A percentile compares a stretch with the other conserved stretches of the same genome.
Conservation (phyloP, 495 filamentous ascomycete species). For the Baudoinia panamericana region DNA sequence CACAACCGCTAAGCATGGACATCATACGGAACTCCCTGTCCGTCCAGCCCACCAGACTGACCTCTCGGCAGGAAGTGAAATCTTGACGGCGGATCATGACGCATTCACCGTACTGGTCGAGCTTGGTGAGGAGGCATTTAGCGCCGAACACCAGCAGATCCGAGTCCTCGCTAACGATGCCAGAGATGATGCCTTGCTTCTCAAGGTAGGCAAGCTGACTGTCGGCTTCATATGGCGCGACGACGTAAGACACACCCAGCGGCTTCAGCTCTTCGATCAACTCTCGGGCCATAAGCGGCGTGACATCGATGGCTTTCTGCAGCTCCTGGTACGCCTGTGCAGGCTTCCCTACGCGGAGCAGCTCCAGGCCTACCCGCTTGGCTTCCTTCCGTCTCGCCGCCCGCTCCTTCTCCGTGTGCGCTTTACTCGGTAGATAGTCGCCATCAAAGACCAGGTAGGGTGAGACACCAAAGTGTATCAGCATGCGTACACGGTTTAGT, state of each 20-base stretch:
- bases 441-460: slow-evolving; percentile 96
- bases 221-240: slow-evolving; percentile 96
- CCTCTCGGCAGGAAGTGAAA: slow-evolving; percentile 75
- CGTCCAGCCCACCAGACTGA: slow-evolving; percentile 82
- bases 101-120: slow-evolving; percentile 86
- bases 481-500: slow-evolving; percentile 82
- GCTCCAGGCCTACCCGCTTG: slow-evolving; percentile 58
- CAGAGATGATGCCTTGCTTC: slow-evolving; percentile 63
- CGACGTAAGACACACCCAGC: slow-evolving; percentile 68
- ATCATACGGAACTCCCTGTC: slow-evolving; percentile 83
- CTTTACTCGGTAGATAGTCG: slow-evolving; percentile 87
- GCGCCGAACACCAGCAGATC: slow-evolving; percentile 93
- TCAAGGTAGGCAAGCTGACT: slow-evolving; percentile 92
- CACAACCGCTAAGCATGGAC: slow-evolving; percentile 97
- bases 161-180: slow-evolving; percentile 92
- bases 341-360: slow-evolving; percentile 63
- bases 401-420: slow-evolving; percentile 70
- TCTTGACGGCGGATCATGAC: slow-evolving; percentile 79
- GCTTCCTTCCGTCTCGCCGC: slow-evolving; percentile 58
- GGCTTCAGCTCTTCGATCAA: slow-evolving; percentile 85
- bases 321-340: slow-evolving; percentile 74
- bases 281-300: slow-evolving; percentile 83
- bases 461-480: slow-evolving; percentile 77
- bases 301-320: slow-evolving; percentile 93
- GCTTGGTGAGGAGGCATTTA: slow-evolving; percentile 77